Base-by-base conservation (phyloP, 441 rosid species). In the Erodium trifolium region DNA sequence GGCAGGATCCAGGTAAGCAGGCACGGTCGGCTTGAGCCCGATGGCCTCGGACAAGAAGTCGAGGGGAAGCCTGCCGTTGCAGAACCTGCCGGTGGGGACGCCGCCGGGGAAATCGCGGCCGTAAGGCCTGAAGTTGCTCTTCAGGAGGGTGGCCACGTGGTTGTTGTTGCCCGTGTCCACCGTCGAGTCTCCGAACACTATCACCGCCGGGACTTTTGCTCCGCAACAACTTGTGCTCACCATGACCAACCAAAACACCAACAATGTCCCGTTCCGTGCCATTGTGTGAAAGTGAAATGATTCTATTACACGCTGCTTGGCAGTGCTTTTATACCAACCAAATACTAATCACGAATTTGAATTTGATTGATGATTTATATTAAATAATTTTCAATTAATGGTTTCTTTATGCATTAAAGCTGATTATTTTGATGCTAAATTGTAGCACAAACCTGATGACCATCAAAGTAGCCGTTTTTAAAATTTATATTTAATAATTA, bases 161-260 rank as follows among this genome's bases (percentile, higher is more conserved):
- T 88, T 88, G 78, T 88, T 88, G 76, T 88, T 88, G 9, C 91
- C 91, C 1, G 91, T 55, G 68, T 88, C 94, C 9, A 88, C 94
- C 0, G 88, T 73, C 0, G 91, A 88, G 70, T 88, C 93, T 17
- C 93, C 93, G 10, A 88, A 88, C 23, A 88, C 93, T 27, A 88
- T 86, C 69, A 88, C 9, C 4, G 91, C 89, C 0, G 91, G 85
- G 29, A 86, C 80, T 66, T 80, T 73, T 0, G 83, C 79, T 16
- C 14, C 19, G 17, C 68, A 63, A 31, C 4, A 0, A 18, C 51
- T 23, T 70, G 59, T 41, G 59, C 45, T 14, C 60, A 27, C 67
- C 71, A 55, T n/a, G 70, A 49, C 65, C 65, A 67, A 16, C 19
- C n/a, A 76, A 27, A 43, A 34, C 37, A 34, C 5, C 3, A 34